Base-by-base conservation (phyloP, 1,284 basidiomycete species). In the Taiwanofungus camphoratus region DNA sequence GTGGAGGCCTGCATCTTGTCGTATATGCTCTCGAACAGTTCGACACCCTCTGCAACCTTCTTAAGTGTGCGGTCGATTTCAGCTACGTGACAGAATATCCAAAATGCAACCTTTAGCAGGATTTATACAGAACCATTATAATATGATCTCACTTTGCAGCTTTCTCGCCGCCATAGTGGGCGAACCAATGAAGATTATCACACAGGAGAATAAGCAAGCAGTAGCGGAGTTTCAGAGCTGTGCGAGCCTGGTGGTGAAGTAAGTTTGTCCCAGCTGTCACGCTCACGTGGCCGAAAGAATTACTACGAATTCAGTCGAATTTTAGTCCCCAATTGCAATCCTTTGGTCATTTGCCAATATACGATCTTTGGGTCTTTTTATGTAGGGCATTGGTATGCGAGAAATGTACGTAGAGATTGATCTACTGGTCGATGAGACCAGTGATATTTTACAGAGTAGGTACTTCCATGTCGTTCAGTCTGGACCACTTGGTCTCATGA, bases 41-140 rank as follows among this genome's bases (percentile, higher is more conserved):
- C 93, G 53, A 96, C 91, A 51, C 93, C 93, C 67, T 93, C 89
- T 27, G 83, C 59, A 55, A 97, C 92, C 72, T 91, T 92, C 76
- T 97, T 97, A 59, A 96, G 74, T 42, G 92, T 96, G 62, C 89
- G 82, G 78, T 96, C 93, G 56, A 97, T 95, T 70, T 97, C 93
- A 66, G 89, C 92, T 96, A 65, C 7, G 41, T 39, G 34, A 20
- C 41, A 20, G 7, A 19, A 38, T 23, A 32, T 20, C 49, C 36
- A 40, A 19, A n/a, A n/a, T n/a, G n/a, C n/a, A n/a, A n/a, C n/a
- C n/a, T n/a, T n/a, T n/a, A n/a, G n/a, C 44, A 41, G 45, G 35
- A 35, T 27, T 32, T 30, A 5, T 26, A 24, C 19, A 36, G 16
- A 32, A 15, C 34, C n/a, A 18, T 49, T 11, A 50, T 42, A 21